Evolutionary conservation across 345 rosid genomes (phyloP).

Genomic region (Gossypium thurberi): DNA sequence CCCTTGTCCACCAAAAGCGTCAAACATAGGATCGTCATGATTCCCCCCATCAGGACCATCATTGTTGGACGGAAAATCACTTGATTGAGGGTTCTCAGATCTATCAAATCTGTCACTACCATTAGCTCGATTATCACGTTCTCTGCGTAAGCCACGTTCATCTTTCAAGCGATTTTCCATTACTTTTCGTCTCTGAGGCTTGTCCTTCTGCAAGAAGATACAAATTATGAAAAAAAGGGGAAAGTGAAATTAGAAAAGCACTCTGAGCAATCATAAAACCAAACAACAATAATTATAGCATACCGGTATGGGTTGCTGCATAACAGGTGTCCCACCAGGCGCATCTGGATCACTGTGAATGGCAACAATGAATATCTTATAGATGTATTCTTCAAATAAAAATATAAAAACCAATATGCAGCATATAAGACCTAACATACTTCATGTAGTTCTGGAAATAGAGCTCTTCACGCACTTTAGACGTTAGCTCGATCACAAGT

Average conservation of each 20-base stretch:
- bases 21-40: conserved; percentile 58
- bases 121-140: conserved; percentile 58
- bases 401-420: neutral
- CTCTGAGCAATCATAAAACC: neutral
- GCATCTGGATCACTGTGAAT: conserved; percentile 85
- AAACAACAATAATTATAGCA: neutral
- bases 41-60: conserved; percentile 65
- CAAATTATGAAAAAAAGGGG: neutral
- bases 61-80: conserved; percentile 47
- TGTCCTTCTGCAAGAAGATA: conserved; percentile 51
- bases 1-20: conserved; percentile 72
- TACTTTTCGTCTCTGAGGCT: conserved; percentile 60
- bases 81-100: conserved; percentile 63
- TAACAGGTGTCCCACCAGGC: conserved; percentile 89
- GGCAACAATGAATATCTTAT: conserved; percentile 9
- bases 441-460: conserved; percentile 95
- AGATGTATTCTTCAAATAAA: conserved; percentile 1
- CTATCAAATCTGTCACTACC: conserved; percentile 76
- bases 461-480: conserved; percentile 90
- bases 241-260: neutral
- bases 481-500: conserved; percentile 65
- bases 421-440: conserved; percentile 36
- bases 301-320: conserved; percentile 78
- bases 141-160: conserved; percentile 76
- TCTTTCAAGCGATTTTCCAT: conserved; percentile 76